Evolutionary conservation across 768 basidiomycete species (phyloP).

Genomic region (Pisolithus tinctorius): DNA sequence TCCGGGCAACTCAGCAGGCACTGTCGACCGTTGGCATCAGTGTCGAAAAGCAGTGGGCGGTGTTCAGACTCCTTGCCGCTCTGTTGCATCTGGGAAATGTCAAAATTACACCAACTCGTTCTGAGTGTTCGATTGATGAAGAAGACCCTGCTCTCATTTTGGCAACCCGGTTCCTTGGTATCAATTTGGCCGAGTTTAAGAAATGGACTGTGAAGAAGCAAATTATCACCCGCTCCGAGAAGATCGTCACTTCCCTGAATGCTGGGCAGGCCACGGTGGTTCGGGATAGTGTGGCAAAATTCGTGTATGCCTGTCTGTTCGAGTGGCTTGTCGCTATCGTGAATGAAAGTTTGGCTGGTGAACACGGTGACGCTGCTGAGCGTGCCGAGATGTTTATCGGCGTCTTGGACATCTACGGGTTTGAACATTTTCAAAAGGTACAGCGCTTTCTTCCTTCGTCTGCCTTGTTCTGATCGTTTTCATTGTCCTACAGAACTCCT

Average conservation of each 20-base stretch:
- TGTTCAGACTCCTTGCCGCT: slow-evolving; percentile 89
- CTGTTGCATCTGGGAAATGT: slow-evolving; percentile 98
- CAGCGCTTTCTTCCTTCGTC: background rate
- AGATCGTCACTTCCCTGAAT: slow-evolving; percentile 85
- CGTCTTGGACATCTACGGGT: slow-evolving; percentile 96
- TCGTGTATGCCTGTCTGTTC: slow-evolving; percentile 97
- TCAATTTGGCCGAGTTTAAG: slow-evolving; percentile 89
- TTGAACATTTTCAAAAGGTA: slow-evolving; percentile 95
- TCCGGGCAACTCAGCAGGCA: slow-evolving; percentile 87
- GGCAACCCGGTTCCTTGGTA: slow-evolving; percentile 85
- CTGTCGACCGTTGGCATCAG: slow-evolving; percentile 96
- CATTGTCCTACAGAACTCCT: slow-evolving; percentile 54
- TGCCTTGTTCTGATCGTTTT: slow-evolving; percentile 4
- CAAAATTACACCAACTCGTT: slow-evolving; percentile 75
- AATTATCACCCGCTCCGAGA: slow-evolving; percentile 88
- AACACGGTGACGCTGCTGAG: slow-evolving; percentile 83
- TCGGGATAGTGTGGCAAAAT: slow-evolving; percentile 94
- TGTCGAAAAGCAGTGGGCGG: slow-evolving; percentile 97
- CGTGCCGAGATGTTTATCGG: slow-evolving; percentile 98
- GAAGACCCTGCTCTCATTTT: slow-evolving; percentile 72
- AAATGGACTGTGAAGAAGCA: slow-evolving; percentile 99
- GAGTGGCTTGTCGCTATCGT: slow-evolving; percentile 98
- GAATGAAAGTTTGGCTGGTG: slow-evolving; percentile 95
- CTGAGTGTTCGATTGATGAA: slow-evolving; percentile 80
- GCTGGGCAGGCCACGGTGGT: slow-evolving; percentile 89